phyloP scores from a whole-genome alignment of 352 stramenopile genomes.

The Aphanomyces cochlioides region DNA sequence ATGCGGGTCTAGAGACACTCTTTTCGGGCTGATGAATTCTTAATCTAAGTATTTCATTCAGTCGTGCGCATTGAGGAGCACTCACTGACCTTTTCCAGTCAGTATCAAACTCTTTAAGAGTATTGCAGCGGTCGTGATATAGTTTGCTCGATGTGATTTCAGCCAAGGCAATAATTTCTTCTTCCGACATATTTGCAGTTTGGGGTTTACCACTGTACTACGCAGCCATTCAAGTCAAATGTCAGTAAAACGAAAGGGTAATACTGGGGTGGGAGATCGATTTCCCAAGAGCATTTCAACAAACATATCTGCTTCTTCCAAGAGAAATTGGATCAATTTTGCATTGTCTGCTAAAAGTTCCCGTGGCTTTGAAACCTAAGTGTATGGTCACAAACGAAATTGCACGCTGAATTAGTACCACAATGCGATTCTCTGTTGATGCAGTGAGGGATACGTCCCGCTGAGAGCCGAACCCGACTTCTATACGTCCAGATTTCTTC shows the following conservation, averaged over 20 bases:
- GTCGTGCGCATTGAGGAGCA: too few species aligned
- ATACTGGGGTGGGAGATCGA: background rate
- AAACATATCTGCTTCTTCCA: slow-evolving; percentile 20
- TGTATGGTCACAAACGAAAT: too few species aligned
- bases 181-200: background rate
- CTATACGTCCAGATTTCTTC: background rate
- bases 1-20: too few species aligned
- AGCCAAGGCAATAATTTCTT: slow-evolving; percentile 11
- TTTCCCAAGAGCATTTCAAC: slow-evolving; percentile 18
- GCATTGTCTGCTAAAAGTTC: slow-evolving; percentile 21
- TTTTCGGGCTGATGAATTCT: background rate
- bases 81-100: background rate
- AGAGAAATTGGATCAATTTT: slow-evolving; percentile 23
- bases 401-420: background rate
- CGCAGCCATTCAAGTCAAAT: background rate
- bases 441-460: background rate
- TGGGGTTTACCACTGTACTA: background rate
- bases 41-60: background rate
- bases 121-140: background rate
- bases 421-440: slow-evolving; percentile 16
- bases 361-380: slow-evolving; percentile 18
- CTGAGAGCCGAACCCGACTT: too few species aligned
- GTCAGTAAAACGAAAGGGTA: background rate
- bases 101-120: slow-evolving; percentile 19
- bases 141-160: slow-evolving; percentile 25